A percentile compares a stretch with the other conserved stretches of the same genome.
Conservation (phyloP, 2,329 filamentous ascomycete genomes). For the Thielaviopsis ethacetica region DNA sequence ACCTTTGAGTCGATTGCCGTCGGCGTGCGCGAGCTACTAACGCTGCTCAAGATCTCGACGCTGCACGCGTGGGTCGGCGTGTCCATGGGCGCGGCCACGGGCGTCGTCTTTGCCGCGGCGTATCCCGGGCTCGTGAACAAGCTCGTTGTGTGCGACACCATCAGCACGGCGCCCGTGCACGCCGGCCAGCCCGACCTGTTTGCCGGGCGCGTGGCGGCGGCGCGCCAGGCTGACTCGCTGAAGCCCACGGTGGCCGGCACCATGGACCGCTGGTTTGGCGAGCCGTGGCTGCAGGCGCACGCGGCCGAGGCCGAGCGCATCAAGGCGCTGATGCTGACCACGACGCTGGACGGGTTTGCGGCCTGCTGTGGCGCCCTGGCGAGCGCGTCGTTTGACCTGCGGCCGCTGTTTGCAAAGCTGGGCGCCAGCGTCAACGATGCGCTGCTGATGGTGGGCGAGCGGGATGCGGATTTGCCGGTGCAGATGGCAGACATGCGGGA, state of each 20-base stretch:
- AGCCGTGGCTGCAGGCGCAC: constrained; percentile 21
- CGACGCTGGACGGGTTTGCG: constrained; percentile 25
- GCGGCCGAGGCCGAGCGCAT: constrained; percentile 21
- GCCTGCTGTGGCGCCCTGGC: constrained; percentile 24
- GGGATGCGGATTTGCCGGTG: constrained; percentile 24
- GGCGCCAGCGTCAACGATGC: constrained; percentile 21
- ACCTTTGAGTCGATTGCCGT: constrained; percentile 24
- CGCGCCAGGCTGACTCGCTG: constrained; percentile 20
- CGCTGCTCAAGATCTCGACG: constrained; percentile 17
- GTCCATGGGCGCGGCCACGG: constrained; percentile 27
- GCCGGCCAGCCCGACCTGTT: constrained; percentile 23
- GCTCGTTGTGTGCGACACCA: constrained; percentile 25
- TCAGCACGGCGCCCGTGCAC: constrained; percentile 22
- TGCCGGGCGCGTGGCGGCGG: constrained; percentile 20
- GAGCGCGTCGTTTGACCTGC: constrained; percentile 23
- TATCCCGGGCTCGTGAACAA: constrained; percentile 23
- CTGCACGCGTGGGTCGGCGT: constrained; percentile 28
- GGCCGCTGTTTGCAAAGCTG: constrained; percentile 20
- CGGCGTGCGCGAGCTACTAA: constrained; percentile 22
- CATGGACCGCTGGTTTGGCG: constrained; percentile 26
- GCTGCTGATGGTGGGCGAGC: constrained; percentile 24
- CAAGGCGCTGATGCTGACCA: constrained; percentile 21
- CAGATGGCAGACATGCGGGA: constrained; percentile 24
- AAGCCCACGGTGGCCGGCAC: constrained; percentile 19
- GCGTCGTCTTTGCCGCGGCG: constrained; percentile 23